A percentile compares a stretch with the other conserved stretches of the same genome.
Evolutionary conservation across 371 early-diverging fungal genomes (phyloP).

Genomic region (Cokeromyces recurvatus): DNA sequence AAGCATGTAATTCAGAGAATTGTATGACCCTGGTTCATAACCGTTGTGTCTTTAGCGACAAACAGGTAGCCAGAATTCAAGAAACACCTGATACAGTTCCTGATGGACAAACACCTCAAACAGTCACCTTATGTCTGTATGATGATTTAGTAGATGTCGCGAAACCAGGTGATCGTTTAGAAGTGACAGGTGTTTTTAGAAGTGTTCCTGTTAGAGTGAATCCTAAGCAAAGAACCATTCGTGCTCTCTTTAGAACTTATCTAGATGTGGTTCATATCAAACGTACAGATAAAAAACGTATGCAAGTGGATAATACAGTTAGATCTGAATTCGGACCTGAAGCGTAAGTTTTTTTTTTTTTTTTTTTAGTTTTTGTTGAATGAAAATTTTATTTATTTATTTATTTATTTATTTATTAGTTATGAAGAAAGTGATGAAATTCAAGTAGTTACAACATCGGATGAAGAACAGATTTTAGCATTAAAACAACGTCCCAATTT

Average conservation of each 20-base stretch:
- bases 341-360: too few relatives aligned
- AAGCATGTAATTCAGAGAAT: constrained; percentile 74
- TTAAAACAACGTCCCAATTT: constrained; percentile 63
- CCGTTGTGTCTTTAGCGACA: constrained; percentile 92
- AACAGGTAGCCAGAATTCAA: constrained; percentile 96
- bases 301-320: constrained; percentile 34
- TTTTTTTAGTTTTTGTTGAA: too few relatives aligned
- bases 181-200: constrained; percentile 96
- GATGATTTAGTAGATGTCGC: constrained; percentile 95
- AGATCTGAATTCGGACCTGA: constrained; percentile 49
- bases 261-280: constrained; percentile 95
- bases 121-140: constrained; percentile 89
- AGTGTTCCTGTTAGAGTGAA: constrained; percentile 96
- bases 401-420: too few relatives aligned
- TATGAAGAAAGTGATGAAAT: constrained; percentile 70
- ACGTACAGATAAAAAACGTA: constrained; percentile 71
- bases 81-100: constrained; percentile 99
- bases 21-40: constrained; percentile 91
- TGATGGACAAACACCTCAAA: constrained; percentile 99
- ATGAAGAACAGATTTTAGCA: constrained; percentile 60
- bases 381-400: too few relatives aligned
- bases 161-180: constrained; percentile 96
- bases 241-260: constrained; percentile 95
- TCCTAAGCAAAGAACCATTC: constrained; percentile 87
- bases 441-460: constrained; percentile 49